phyloP scores from a whole-genome alignment of 352 stramenopile genomes.

The Pythium phragmitis region DNA sequence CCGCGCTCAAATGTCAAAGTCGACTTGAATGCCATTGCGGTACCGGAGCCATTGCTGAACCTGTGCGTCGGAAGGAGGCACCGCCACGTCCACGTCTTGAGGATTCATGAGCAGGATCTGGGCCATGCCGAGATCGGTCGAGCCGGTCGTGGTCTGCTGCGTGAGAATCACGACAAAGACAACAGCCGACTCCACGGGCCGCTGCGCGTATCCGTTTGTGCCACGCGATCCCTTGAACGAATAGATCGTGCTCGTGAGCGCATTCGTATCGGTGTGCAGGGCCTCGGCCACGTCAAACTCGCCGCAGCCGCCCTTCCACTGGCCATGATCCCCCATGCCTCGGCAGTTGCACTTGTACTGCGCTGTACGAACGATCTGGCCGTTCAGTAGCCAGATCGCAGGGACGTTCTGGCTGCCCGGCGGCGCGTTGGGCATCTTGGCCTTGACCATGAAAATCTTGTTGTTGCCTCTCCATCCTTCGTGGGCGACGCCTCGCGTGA shows the following conservation, averaged over 20 bases:
- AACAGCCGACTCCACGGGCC: slow-evolving; percentile 24
- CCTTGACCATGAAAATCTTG: slow-evolving; percentile 59
- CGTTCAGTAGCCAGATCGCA: slow-evolving; percentile 50
- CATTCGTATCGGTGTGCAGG: slow-evolving; percentile 25
- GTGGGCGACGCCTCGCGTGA: slow-evolving; percentile 30
- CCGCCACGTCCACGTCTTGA: slow-evolving; percentile 28
- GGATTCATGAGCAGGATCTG: slow-evolving; percentile 35
- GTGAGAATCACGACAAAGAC: slow-evolving; percentile 44
- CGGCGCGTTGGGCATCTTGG: slow-evolving; percentile 32
- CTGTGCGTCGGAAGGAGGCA: slow-evolving; percentile 20
- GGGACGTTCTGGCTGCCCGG: slow-evolving; percentile 27
- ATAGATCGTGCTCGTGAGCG: slow-evolving; percentile 45
- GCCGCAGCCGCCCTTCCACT: slow-evolving; percentile 48
- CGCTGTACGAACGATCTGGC: slow-evolving; percentile 43
- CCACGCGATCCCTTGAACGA: slow-evolving; percentile 46
- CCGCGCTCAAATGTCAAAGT: slow-evolving; percentile 32
- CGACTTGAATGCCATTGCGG: slow-evolving; percentile 26
- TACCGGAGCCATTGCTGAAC: slow-evolving; percentile 33
- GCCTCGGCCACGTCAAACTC: slow-evolving; percentile 52
- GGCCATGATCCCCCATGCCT: slow-evolving; percentile 31
- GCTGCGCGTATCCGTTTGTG: slow-evolving; percentile 26
- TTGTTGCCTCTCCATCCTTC: slow-evolving; percentile 38
- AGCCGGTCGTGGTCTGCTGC: slow-evolving; percentile 15
- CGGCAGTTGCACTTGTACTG: slow-evolving; percentile 60
- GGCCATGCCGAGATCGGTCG: slow-evolving; percentile 16